Evolutionary conservation across 2,329 filamentous ascomycete species (phyloP).

Genomic region (Aspergillus udagawae): DNA sequence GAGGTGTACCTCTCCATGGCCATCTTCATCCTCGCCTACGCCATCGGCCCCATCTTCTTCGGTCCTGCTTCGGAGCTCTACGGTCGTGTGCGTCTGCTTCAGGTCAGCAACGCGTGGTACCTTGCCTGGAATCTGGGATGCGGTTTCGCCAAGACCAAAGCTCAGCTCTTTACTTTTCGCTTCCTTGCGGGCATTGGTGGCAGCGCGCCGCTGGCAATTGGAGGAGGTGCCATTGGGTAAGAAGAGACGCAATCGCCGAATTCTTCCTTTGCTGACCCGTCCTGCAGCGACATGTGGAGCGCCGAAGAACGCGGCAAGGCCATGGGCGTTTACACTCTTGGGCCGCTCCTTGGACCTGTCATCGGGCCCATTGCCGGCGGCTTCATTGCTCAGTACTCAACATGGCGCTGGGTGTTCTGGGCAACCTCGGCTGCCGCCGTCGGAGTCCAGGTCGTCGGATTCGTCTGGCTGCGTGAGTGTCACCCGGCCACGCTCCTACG

Average conservation of each 20-base stretch:
- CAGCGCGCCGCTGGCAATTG: neutral
- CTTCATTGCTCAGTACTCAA: slow-evolving; percentile 56
- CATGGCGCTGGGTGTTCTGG: slow-evolving; percentile 69
- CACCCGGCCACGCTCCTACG: slow-evolving; percentile 60
- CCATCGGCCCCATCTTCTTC: slow-evolving; percentile 6
- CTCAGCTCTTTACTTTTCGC: slow-evolving; percentile 54
- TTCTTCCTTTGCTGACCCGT: slow-evolving; percentile 11
- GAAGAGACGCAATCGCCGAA: neutral
- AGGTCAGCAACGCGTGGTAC: slow-evolving; percentile 13
- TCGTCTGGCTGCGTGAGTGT: slow-evolving; percentile 59
- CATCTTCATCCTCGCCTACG: neutral
- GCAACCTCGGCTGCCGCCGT: slow-evolving; percentile 58
- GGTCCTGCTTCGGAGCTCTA: slow-evolving; percentile 14
- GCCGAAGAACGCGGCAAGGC: slow-evolving; percentile 57
- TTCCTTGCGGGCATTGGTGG: slow-evolving; percentile 59
- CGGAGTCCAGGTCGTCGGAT: slow-evolving; percentile 53
- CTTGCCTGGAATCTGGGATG: slow-evolving; percentile 13
- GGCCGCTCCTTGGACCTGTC: slow-evolving; percentile 58
- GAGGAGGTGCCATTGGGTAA: neutral
- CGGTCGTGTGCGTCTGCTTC: slow-evolving; percentile 9
- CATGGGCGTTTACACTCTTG: slow-evolving; percentile 56
- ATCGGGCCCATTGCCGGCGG: slow-evolving; percentile 61
- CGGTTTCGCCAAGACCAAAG: slow-evolving; percentile 44
- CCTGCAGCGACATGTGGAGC: slow-evolving; percentile 12
- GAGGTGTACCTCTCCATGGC: neutral